Evolutionary conservation across 2,329 filamentous ascomycete species (phyloP).

Genomic region (Apiospora malaysiana): DNA sequence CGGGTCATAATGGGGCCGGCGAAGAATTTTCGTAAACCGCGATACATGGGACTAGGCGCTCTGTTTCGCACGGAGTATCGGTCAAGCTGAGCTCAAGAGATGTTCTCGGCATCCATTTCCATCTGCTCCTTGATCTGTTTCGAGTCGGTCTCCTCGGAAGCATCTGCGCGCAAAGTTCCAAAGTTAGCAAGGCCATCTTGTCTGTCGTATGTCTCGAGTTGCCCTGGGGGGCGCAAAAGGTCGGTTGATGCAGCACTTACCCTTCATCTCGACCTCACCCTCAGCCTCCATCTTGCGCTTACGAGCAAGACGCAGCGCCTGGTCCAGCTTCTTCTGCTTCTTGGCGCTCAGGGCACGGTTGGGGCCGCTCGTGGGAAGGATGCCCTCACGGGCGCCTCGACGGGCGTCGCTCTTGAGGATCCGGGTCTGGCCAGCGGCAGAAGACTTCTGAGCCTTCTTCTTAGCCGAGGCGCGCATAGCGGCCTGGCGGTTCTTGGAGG

Average conservation of each 20-base stretch:
- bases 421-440: slow-evolving; percentile 34
- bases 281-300: slow-evolving; percentile 42
- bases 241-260: slow-evolving; percentile 26
- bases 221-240: too few species aligned
- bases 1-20: neutral
- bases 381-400: slow-evolving; percentile 57
- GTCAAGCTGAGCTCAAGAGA: slow-evolving; percentile 22
- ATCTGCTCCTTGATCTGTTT: slow-evolving; percentile 20
- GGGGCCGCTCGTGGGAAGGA: slow-evolving; percentile 63
- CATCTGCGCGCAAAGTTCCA: neutral
- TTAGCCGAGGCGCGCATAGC: slow-evolving; percentile 52
- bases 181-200: neutral
- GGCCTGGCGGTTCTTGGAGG: slow-evolving; percentile 58
- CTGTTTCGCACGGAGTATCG: neutral
- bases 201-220: neutral
- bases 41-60: neutral
- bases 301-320: slow-evolving; percentile 57
- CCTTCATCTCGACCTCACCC: slow-evolving; percentile 43
- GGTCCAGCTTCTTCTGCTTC: slow-evolving; percentile 62
- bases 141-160: slow-evolving; percentile 12
- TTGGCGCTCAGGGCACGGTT: slow-evolving; percentile 57
- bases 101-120: slow-evolving; percentile 27
- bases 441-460: slow-evolving; percentile 50
- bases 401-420: slow-evolving; percentile 39
- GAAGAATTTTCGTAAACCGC: neutral